Evolutionary conservation across 495 filamentous ascomycete species (phyloP), one percentile per base, ranked within the genome.

Genomic region (Penicillium turbatum): DNA sequence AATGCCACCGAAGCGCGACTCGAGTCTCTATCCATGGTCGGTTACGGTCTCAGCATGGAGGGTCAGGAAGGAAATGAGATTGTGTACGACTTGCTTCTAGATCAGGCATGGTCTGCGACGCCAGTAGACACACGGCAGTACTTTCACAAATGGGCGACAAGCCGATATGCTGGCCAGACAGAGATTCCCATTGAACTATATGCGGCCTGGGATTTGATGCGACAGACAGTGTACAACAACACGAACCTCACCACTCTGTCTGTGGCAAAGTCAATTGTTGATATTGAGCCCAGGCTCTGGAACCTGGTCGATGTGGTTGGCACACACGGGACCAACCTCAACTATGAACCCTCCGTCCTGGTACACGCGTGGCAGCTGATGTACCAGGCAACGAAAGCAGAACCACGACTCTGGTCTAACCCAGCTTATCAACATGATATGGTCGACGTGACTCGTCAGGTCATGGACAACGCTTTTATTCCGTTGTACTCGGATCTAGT

Each of bases 11-110:
- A 74, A 41, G 77, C 78, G 0, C 59, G 73, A 2, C 45, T 58
- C 13, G 66, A 69, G 32, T 71, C 69, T 0, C 62, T 62, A 4
- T 70, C 65, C 6, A 53, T 79, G 37, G 66, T 77, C 13, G 79
- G 79, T 6, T 74, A 76, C 36, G 74, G 77, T 6, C 61, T 77
- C 15, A 76, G 71, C 8, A 72, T 73, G 47, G 78, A 79, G 52
- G 78, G 76, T 6, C 79, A 79, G 48, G 77, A 80, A 51, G 76
- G 77, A n/a, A 82, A 82, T 48, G 76, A 82, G 37, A 73, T 82
- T 50, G 70, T 81, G 50, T 80, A 80, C 50, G 66, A 76, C 48
- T 59, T 81, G 7, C 58, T 80, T 0, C 65, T 82, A 5, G 75
- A 78, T 34, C 78, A 82, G 59, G 77, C 76, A 10, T 81, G 78